Base-by-base conservation (phyloP, 495 filamentous ascomycete species). In the Aspergillus homomorphus region DNA sequence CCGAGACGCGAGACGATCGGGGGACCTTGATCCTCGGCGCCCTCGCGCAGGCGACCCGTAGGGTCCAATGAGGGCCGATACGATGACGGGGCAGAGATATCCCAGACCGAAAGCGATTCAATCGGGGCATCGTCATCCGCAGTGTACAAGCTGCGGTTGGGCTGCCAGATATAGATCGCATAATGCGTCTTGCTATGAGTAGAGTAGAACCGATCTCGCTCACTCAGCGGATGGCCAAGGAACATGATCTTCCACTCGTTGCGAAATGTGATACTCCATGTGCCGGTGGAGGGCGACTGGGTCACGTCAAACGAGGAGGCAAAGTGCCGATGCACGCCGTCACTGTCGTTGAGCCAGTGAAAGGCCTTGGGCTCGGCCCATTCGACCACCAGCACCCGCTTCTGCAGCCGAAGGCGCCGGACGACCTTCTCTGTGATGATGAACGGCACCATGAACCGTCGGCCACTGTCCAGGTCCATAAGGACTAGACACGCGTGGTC, bases 171-270 rank as follows among this genome's bases (percentile, higher is more conserved):
- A 65, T 89, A 89, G 3, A 87, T 75, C 26, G 80, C 84, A 64
- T 88, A 89, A 58, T 89, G 82, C 0, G 77, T 82, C 12, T 80
- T 59, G 30, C 72, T 87, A 63, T 89, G 87, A 1, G 80, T 66
- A 0, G 85, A 87, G 70, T 82, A 87, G 74, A 88, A 88, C 5
- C 85, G 80, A 58, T 88, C 83, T 45, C 75, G 68, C 19, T 77
- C 74, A 64, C 82, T 84, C 9, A 88, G 62, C 4, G 85, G 82
- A 24, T 87, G 77, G 6, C 84, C 85, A 4, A 83, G 72, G 53
- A 82, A 83, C 70, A 86, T 82, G 10, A 88, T 81, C 62, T 86
- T 85, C 82, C 83, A 89, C 63, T 89, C 85, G 58, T 84, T 87
- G n/a, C 86, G 83, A 23, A 80, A 79, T 1, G 60, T 61, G 48